A percentile compares a stretch with the other conserved stretches of the same genome.
Conservation (phyloP, 140 eudicot species). For the Oenanthe javanica region DNA sequence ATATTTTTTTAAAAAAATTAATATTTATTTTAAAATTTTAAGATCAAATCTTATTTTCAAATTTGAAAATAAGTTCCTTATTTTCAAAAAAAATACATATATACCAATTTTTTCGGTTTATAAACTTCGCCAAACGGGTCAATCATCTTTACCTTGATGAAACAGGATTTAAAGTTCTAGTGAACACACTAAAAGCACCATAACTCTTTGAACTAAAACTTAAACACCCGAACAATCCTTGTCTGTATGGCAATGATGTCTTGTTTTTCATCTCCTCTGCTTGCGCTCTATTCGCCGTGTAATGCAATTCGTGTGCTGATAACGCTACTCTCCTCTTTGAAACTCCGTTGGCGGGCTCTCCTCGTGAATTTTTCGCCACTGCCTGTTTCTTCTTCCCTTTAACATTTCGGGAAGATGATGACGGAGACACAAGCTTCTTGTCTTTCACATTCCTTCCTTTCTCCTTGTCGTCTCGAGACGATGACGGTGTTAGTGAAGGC, state of each 20-base stretch:
- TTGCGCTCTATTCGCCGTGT: slow-evolving; percentile 45
- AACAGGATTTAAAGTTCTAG: slow-evolving; percentile 48
- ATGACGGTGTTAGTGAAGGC: slow-evolving; percentile 14
- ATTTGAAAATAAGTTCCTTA: too few relatives aligned
- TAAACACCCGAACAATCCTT: slow-evolving; percentile 48
- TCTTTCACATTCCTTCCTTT: neutral
- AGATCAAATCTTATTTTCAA: too few relatives aligned
- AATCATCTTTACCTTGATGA: slow-evolving; percentile 34
- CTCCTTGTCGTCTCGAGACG: slow-evolving; percentile 18
- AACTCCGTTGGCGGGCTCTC: slow-evolving; percentile 22
- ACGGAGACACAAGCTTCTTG: slow-evolving; percentile 7
- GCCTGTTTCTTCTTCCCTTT: neutral
- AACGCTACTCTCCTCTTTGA: slow-evolving; percentile 28
- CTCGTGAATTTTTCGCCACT: slow-evolving; percentile 5
- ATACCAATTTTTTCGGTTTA: too few relatives aligned
- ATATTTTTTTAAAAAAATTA: too few relatives aligned
- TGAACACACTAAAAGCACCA: slow-evolving; percentile 51
- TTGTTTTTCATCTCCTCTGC: slow-evolving; percentile 70
- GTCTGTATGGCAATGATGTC: slow-evolving; percentile 53
- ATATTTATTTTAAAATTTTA: too few relatives aligned
- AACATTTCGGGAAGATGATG: slow-evolving; percentile 19
- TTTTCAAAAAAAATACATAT: too few relatives aligned
- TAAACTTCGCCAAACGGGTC: too few relatives aligned
- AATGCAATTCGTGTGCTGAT: slow-evolving; percentile 50
- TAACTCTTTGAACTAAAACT: slow-evolving; percentile 52